Base-by-base conservation (phyloP, 768 basidiomycete genomes). In the Termitomyces sp. region DNA sequence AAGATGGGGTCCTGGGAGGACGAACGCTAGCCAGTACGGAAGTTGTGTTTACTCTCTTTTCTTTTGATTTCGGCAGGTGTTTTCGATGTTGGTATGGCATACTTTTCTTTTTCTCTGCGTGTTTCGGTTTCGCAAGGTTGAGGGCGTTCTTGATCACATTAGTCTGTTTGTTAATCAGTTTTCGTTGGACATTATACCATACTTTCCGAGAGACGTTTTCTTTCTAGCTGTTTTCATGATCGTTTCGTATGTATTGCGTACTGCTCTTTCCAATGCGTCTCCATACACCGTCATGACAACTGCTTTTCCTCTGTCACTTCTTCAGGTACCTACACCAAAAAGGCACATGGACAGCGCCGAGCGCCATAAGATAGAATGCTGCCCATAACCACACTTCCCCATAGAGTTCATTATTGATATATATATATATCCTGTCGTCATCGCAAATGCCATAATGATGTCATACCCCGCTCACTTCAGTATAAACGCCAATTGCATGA, bases 1-100 rank as follows among this genome's bases (percentile, higher is more conserved):
- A 87, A 83, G 66, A 86, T 88, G 81, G 84, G 87, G 22, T 82
- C 86, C 49, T 87, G 82, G 79, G 87, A 87, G 58, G 80, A 84
- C 28, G 83, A 84, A 49, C 68, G 15, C 13, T 52, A 41, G 41
- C 20, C 12, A n/a, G 36, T 34, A 18, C 36, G 18, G 16, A 16
- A 37, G 22, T 29, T 31, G 26, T 10, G 54, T n/a, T 20, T 37
- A 42, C 26, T 22, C 13, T 29, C 10, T 15, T 28, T 26, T 39
- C 36, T 31, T 54, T 33, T 49, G n/a, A 22, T 26, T 8, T 29
- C 18, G 9, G 16, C 46, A 12, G 42, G 50, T 47, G 51, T 24
- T 28, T 9, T 51, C 29, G 12, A n/a, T 45, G 49, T 7, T 52
- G 39, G 29, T 58, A 42, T 22, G n/a, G 16, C 18, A n/a, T 51